These are phyloP conservation scores for Cicer cuneatum DNA, from an alignment of 306 rosid species.

Conservation along the genomic window DNA sequence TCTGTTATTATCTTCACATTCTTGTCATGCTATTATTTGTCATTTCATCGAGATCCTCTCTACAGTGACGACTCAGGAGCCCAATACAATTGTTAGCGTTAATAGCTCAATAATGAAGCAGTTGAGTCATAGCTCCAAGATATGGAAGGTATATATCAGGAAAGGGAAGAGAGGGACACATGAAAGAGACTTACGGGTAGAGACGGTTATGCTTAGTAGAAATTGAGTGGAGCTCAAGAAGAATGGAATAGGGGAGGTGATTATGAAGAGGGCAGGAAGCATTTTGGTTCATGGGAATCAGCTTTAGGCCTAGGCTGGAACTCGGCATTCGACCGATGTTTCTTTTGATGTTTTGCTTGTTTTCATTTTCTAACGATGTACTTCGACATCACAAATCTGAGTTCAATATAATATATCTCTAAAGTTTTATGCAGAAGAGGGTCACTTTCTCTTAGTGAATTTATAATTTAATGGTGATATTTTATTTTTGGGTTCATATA, in stretches of 20 bases:
- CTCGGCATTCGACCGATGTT: background rate
- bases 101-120: background rate
- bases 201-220: conserved; percentile 4
- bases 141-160: conserved; percentile 14
- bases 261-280: conserved; percentile 4
- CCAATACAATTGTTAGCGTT: background rate
- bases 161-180: background rate
- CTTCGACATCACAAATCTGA: background rate
- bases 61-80: background rate
- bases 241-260: background rate
- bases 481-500: conserved; percentile 14
- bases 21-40: conserved; percentile 31
- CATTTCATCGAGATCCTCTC: conserved; percentile 27
- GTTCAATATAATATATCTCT: background rate
- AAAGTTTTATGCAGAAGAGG: background rate
- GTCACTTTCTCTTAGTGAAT: conserved; percentile 4
- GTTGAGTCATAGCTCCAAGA: background rate
- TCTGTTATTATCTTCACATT: conserved; percentile 17
- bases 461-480: conserved; percentile 21
- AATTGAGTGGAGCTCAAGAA: background rate
- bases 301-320: background rate
- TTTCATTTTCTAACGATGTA: conserved; percentile 11
- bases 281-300: background rate
- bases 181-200: background rate
- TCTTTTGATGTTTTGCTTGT: background rate